A percentile compares a stretch with the other conserved stretches of the same genome.
phyloP scores from a whole-genome alignment of 192 early-diverging fungal species.

The Rhizoclosmatium globosum region DNA sequence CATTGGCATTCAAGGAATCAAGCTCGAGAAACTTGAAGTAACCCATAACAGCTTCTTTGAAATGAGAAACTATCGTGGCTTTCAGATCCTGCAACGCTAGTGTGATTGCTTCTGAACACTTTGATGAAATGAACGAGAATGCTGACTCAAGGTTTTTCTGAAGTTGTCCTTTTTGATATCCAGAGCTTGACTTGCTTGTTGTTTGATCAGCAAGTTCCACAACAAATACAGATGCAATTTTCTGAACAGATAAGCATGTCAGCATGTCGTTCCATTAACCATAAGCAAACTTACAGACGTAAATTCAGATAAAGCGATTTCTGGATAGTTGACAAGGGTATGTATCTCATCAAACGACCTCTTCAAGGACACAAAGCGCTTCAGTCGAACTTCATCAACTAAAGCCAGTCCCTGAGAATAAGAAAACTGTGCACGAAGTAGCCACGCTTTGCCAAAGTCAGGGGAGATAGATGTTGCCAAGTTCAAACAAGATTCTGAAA shows the following conservation, averaged over 20 bases:
- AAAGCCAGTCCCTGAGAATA: slow-evolving; percentile 65
- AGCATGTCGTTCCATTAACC: neutral
- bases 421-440: slow-evolving; percentile 62
- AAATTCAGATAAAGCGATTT: neutral
- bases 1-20: neutral
- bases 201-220: too few species aligned
- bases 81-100: neutral
- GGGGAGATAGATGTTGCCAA: slow-evolving; percentile 50
- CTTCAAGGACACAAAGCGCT: neutral
- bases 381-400: slow-evolving; percentile 48
- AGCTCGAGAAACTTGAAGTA: slow-evolving; percentile 7
- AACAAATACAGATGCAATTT: too few species aligned
- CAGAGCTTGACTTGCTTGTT: too few species aligned
- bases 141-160: too few species aligned
- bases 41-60: neutral
- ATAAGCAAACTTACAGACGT: neutral
- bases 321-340: neutral
- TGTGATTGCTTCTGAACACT: too few species aligned
- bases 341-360: neutral
- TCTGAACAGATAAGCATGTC: too few species aligned
- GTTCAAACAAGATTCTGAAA: slow-evolving; percentile 47
- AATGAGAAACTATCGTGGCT: neutral
- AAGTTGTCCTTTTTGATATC: too few species aligned
- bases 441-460: slow-evolving; percentile 66
- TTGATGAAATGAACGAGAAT: too few species aligned